Conservation (phyloP, 2,329 filamentous ascomycete genomes). For the Hypoxylon sp. region DNA sequence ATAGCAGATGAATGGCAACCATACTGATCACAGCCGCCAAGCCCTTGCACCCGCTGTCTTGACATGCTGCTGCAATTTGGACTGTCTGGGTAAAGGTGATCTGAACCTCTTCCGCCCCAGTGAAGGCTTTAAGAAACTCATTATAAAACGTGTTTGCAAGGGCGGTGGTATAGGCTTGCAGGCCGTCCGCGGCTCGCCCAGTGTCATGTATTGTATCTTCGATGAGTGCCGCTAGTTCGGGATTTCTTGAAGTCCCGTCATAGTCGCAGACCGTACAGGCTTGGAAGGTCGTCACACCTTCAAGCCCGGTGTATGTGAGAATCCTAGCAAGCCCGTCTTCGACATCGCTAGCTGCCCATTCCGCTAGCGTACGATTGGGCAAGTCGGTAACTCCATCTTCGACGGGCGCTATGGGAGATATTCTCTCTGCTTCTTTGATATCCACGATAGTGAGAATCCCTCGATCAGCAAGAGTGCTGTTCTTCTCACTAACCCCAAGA, state of each 20-base stretch:
- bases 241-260: background rate
- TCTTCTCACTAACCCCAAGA: background rate
- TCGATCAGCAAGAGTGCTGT: background rate
- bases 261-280: conserved; percentile 1
- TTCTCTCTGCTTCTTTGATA: background rate
- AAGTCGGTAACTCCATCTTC: background rate
- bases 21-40: conserved; percentile 17
- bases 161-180: background rate
- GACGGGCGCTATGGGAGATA: background rate
- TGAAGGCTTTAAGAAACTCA: background rate
- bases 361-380: background rate
- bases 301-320: background rate
- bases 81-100: conserved; percentile 6
- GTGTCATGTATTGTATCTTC: background rate
- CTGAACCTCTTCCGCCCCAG: background rate
- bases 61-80: conserved; percentile 4
- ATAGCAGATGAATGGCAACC: conserved; percentile 18
- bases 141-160: background rate
- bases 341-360: background rate
- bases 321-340: background rate
- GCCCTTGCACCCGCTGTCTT: conserved; percentile 18
- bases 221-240: background rate
- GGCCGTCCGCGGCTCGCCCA: background rate
- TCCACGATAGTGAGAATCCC: background rate
- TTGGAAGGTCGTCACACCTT: background rate